Evolutionary conservation across 768 basidiomycete genomes (phyloP), one percentile per base, ranked within the genome.

Genomic region (Boletus eberwhitei): DNA sequence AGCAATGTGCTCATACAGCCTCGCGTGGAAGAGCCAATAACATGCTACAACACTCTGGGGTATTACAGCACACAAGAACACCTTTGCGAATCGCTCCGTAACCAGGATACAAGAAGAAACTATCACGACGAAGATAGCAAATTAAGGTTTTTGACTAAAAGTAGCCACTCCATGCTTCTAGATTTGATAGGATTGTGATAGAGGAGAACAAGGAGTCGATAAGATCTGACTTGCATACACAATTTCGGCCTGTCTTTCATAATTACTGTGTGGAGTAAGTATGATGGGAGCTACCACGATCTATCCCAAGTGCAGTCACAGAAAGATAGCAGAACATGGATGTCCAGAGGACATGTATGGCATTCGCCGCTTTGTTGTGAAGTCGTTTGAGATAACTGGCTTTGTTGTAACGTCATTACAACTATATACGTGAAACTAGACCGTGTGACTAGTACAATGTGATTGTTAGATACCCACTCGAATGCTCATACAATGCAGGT

Each of bases 71-170:
- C 57, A 19, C 57, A 41, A 32, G 47, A 35, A 26, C 24, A 37
- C 55, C 55, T 51, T 52, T 54, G 39, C n/a, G 34, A 55, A 59
- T 53, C 55, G 43, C 57, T 50, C 50, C n/a, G 57, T 59, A 62
- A 59, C 64, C 31, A 57, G 52, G 46, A 63, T 60, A 32, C 41
- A 68, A 40, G 50, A 51, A 58, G 63, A 49, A 60, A 59, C 37
- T 50, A 46, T 64, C 50, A 39, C 41, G 39, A 56, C 55, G 57
- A 65, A 29, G 63, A 59, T 53, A 46, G 47, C 24, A 57, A 56
- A 53, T 65, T 66, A 66, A 63, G 60, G 66, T 66, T 66, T 66
- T 65, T 63, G 48, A 37, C 66, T 66, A 66, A 65, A 65, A 45
- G 57, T 41, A 54, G 63, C 57, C 50, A 52, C 24, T 47, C 55